A percentile compares a stretch with the other conserved stretches of the same genome.
These are phyloP conservation scores for Alternaria ethzedia DNA, from an alignment of 2,329 filamentous ascomycete genomes.

Conservation along the genomic window DNA sequence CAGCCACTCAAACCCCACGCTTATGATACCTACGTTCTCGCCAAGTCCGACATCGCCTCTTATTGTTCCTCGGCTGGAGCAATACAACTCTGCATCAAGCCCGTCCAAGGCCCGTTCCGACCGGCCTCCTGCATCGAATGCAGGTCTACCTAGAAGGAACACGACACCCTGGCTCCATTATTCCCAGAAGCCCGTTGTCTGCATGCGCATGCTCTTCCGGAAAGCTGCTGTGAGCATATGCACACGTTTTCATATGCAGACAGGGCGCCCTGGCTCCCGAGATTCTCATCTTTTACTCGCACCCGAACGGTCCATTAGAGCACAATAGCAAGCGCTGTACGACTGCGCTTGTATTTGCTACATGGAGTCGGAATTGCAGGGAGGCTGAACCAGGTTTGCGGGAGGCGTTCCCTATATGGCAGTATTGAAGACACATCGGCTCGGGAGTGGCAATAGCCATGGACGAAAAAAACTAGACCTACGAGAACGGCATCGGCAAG, in stretches of 20 bases:
- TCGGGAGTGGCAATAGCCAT: neutral
- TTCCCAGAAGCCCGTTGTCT: neutral
- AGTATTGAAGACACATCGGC: neutral
- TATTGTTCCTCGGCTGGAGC: neutral
- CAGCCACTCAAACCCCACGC: neutral
- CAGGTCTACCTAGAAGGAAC: neutral
- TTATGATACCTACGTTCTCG: constrained; percentile 4
- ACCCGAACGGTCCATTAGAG: neutral
- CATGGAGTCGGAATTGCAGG: neutral
- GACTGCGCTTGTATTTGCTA: neutral
- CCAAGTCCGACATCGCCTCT: constrained; percentile 6
- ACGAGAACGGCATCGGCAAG: constrained; percentile 1
- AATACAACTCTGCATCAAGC: neutral
- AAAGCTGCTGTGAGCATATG: neutral
- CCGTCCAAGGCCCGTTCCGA: neutral
- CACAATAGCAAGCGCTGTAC: constrained; percentile 6
- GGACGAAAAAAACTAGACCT: neutral
- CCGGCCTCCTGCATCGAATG: constrained; percentile 5
- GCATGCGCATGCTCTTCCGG: neutral
- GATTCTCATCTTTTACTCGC: neutral
- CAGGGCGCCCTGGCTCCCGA: constrained; percentile 13
- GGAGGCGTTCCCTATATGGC: neutral
- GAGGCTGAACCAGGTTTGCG: neutral
- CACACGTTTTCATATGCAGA: constrained; percentile 1
- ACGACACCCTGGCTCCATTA: constrained; percentile 11